These are phyloP conservation scores for Phragmites australis DNA, from an alignment of 176 grass and related monocot genomes.

Conservation along the genomic window DNA sequence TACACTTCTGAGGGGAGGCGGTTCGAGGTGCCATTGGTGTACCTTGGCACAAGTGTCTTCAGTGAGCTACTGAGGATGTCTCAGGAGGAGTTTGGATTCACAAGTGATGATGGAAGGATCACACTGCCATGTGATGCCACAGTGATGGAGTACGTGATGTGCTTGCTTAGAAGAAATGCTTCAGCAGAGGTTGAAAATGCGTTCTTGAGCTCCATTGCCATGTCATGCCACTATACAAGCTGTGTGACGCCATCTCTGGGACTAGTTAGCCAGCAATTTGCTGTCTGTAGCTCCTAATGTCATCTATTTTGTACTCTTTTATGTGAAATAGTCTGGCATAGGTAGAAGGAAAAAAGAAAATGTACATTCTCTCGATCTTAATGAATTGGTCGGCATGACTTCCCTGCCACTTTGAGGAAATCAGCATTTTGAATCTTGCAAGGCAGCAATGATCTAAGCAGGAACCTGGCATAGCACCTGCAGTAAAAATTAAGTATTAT, in stretches of 20 bases:
- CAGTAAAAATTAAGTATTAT: background rate
- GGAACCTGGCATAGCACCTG: background rate
- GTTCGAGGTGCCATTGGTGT: slow-evolving; percentile 53
- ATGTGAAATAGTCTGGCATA: slow-evolving; percentile 19
- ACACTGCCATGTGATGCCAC: slow-evolving; percentile 35
- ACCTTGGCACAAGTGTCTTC: slow-evolving; percentile 39
- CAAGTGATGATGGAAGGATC: slow-evolving; percentile 37
- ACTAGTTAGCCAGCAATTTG: background rate
- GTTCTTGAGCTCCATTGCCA: slow-evolving; percentile 41
- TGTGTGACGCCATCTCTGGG: background rate
- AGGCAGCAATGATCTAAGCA: background rate
- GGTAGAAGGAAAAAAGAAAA: slow-evolving; percentile 5
- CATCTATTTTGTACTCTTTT: background rate
- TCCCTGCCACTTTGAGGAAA: background rate
- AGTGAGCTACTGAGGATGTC: slow-evolving; percentile 39
- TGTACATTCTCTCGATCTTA: background rate
- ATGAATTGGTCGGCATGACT: background rate
- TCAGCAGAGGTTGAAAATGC: slow-evolving; percentile 44
- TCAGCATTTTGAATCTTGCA: background rate
- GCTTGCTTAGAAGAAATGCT: slow-evolving; percentile 38
- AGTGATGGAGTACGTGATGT: slow-evolving; percentile 45
- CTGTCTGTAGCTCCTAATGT: slow-evolving; percentile 38
- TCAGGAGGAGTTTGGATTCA: slow-evolving; percentile 46
- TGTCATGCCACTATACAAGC: slow-evolving; percentile 12
- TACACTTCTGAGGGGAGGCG: slow-evolving; percentile 42